phyloP scores from a whole-genome alignment of 495 filamentous ascomycete genomes.

The Parmelia sp. region DNA sequence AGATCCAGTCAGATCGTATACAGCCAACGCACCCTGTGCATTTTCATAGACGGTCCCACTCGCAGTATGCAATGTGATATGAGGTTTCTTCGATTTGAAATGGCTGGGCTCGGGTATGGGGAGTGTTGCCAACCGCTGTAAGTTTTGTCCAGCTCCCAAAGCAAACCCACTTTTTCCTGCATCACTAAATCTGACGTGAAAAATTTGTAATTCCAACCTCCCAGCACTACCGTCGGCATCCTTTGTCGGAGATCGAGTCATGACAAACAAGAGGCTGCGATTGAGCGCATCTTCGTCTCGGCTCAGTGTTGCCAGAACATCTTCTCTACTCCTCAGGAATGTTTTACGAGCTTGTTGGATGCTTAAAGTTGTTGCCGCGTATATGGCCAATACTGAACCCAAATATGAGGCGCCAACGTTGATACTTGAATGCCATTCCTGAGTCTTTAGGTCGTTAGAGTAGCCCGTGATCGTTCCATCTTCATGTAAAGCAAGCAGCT shows the following conservation, averaged over 20 bases:
- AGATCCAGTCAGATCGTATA: slow-evolving; percentile 21
- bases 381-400: slow-evolving; percentile 32
- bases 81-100: slow-evolving; percentile 3
- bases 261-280: slow-evolving; percentile 17
- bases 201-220: slow-evolving; percentile 1
- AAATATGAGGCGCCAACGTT: slow-evolving; percentile 34
- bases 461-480: slow-evolving; percentile 31
- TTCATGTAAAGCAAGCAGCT: slow-evolving; percentile 44
- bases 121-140: slow-evolving; percentile 11
- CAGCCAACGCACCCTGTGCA: slow-evolving; percentile 2
- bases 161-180: background rate
- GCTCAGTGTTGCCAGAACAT: slow-evolving; percentile 29
- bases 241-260: slow-evolving; percentile 6
- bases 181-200: background rate
- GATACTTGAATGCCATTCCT: slow-evolving; percentile 17
- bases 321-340: slow-evolving; percentile 40
- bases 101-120: slow-evolving; percentile 16
- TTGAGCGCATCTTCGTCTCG: background rate
- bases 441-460: slow-evolving; percentile 5
- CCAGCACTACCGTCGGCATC: background rate
- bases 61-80: slow-evolving; percentile 15
- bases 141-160: background rate
- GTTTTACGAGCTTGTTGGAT: slow-evolving; percentile 38
- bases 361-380: slow-evolving; percentile 34
- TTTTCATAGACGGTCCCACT: slow-evolving; percentile 23